phyloP scores from a whole-genome alignment of 2,329 filamentous ascomycete species.

The Biscogniauxia marginata region DNA sequence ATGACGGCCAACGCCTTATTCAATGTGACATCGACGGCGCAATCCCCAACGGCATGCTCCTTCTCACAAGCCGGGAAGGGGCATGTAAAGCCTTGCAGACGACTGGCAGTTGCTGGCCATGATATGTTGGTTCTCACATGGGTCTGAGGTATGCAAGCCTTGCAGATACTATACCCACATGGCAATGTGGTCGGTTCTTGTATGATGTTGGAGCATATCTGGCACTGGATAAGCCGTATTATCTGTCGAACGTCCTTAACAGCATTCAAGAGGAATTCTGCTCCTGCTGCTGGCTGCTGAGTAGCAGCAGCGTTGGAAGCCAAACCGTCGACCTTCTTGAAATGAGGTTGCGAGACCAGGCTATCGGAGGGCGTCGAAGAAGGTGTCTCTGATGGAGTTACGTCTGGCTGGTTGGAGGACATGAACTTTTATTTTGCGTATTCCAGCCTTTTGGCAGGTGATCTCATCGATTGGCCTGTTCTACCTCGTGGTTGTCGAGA shows the following conservation, averaged over 20 bases:
- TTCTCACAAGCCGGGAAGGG: slow-evolving; percentile 64
- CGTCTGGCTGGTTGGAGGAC: slow-evolving; percentile 27
- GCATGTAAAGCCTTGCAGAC: slow-evolving; percentile 71
- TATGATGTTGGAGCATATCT: slow-evolving; percentile 67
- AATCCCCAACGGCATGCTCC: slow-evolving; percentile 77
- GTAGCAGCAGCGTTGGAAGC: slow-evolving; percentile 18
- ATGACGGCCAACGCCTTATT: slow-evolving; percentile 67
- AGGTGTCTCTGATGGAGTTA: slow-evolving; percentile 18
- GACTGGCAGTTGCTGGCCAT: slow-evolving; percentile 68
- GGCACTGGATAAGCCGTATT: slow-evolving; percentile 76
- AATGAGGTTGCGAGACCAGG: slow-evolving; percentile 12
- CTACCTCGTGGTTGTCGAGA: too few relatives aligned
- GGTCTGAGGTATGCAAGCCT: slow-evolving; percentile 67
- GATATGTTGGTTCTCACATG: slow-evolving; percentile 68
- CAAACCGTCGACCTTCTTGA: slow-evolving; percentile 17
- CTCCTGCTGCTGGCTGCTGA: slow-evolving; percentile 17
- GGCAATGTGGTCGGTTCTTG: slow-evolving; percentile 71
- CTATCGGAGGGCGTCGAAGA: slow-evolving; percentile 20
- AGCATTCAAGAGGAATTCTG: slow-evolving; percentile 41
- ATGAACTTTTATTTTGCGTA: slow-evolving; percentile 25
- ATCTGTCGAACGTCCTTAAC: slow-evolving; percentile 59
- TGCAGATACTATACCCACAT: slow-evolving; percentile 78
- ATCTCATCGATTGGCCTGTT: too few relatives aligned
- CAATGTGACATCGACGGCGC: slow-evolving; percentile 72
- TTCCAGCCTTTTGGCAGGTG: too few relatives aligned